Evolutionary conservation across 2,329 filamentous ascomycete species (phyloP), one percentile per base, ranked within the genome.

Genomic region (Pleomassaria siparia): DNA sequence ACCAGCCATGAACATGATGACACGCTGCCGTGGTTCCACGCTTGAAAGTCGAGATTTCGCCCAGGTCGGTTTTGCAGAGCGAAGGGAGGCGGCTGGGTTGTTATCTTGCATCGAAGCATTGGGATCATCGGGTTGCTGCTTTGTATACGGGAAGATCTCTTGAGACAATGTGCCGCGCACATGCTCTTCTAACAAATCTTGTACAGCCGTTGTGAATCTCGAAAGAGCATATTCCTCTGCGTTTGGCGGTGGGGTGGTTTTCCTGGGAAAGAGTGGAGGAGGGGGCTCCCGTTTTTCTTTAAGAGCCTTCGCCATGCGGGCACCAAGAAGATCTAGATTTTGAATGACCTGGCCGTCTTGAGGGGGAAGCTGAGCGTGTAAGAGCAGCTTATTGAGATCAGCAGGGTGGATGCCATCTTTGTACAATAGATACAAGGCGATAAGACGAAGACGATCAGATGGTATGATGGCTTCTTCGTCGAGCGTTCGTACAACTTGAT

Each of bases 51-150:
- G 85, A 9, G 88, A 86, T 44, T 89, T 89, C 2, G 94, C 94
- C 94, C 94, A 99, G 33, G 91, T 96, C 1, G 92, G 94, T 63
- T 96, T 95, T 13, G 91, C 91, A 9, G 89, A 89, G 48, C 94
- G 87, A 20, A 99, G 80, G 12, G 92, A 97, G 11, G 88, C 69
- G 1, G 74, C 70, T 1, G 73, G 64, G 5, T 78, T 75, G 36
- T 82, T 63, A 29, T 82, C 72, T 50, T 86, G 82, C 16, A 70
- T 64, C 9, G 78, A 75, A 41, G 81, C 58, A 32, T 80, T 72
- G 46, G 85, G 80, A 57, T 79, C 74, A 49, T 88, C 80, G 1
- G 88, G 72, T 49, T 89, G 74, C 21, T 75, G 75, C 53, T 77
- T 78, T 7, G 73, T 76, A 54, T 75, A 78, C 0, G 76, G 74